Evolutionary conservation across 75 land plant genomes (phyloP).

Genomic region (Pinus tabuliformis): DNA sequence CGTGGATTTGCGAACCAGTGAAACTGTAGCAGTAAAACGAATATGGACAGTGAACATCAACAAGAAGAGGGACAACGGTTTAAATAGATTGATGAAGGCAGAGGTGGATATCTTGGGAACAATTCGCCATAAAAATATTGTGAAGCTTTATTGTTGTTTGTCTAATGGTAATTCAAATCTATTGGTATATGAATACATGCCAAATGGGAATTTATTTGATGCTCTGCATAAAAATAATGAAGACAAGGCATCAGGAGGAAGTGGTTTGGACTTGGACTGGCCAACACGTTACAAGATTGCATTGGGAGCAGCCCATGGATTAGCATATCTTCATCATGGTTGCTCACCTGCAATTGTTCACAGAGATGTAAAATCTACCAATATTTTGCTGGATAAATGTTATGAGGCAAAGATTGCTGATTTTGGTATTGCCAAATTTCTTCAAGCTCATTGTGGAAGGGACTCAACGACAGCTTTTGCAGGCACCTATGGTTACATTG

Average conservation of each 20-base stretch:
- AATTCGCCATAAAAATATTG: conserved; percentile 91
- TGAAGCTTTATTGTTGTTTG: conserved; percentile 80
- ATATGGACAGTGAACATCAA: conserved; percentile 32
- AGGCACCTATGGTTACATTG: conserved; percentile 87
- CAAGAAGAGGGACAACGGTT: conserved; percentile 1
- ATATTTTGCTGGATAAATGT: conserved; percentile 66
- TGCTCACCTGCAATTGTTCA: conserved; percentile 72
- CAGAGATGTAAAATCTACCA: conserved; percentile 86
- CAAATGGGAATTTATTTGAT: conserved; percentile 89
- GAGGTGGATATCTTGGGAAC: conserved; percentile 87
- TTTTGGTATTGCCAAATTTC: conserved; percentile 85
- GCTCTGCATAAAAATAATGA: conserved; percentile 38
- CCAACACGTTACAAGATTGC: conserved; percentile 68
- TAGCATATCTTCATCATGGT: conserved; percentile 92
- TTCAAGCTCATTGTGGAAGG: conserved; percentile 56
- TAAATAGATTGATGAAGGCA: conserved; percentile 24
- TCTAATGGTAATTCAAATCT: conserved; percentile 54
- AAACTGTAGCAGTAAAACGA: conserved; percentile 79
- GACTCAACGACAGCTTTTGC: conserved; percentile 65
- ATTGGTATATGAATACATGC: conserved; percentile 94
- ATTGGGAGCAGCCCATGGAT: conserved; percentile 71
- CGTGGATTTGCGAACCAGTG: conserved; percentile 51
- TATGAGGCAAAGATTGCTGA: conserved; percentile 82
- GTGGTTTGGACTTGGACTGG: conserved; percentile 54
- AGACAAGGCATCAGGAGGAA: background rate